phyloP scores from a whole-genome alignment of 2,329 filamentous ascomycete genomes.

The Hymenoscyphus salicellus region DNA sequence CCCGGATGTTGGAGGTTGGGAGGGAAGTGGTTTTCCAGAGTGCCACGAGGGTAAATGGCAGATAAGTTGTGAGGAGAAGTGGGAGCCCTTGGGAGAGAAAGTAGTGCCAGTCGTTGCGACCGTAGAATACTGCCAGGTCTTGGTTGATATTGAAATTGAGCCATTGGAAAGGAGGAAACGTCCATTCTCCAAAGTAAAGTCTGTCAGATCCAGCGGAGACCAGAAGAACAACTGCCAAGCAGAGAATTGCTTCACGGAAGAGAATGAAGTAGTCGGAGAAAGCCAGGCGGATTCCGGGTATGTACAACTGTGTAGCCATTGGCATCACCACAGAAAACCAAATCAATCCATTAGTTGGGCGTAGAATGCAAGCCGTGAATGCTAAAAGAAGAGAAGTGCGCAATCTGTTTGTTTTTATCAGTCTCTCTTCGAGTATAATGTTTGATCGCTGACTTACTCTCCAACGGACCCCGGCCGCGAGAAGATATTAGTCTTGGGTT shows the following conservation, averaged over 20 bases:
- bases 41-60: slow-evolving; percentile 71
- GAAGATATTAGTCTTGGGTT: slow-evolving; percentile 27
- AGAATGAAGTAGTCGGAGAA: slow-evolving; percentile 47
- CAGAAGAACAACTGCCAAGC: slow-evolving; percentile 59
- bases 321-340: slow-evolving; percentile 68
- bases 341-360: slow-evolving; percentile 85
- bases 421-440: background rate
- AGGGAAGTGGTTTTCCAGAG: slow-evolving; percentile 48
- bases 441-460: slow-evolving; percentile 26
- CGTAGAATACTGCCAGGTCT: slow-evolving; percentile 88
- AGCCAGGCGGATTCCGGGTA: slow-evolving; percentile 38
- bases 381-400: slow-evolving; percentile 70
- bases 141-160: slow-evolving; percentile 88
- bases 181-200: slow-evolving; percentile 79
- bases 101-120: slow-evolving; percentile 85
- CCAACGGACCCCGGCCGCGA: slow-evolving; percentile 34
- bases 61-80: slow-evolving; percentile 75
- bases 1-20: slow-evolving; percentile 41
- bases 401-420: slow-evolving; percentile 42
- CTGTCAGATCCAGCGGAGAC: slow-evolving; percentile 68
- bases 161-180: slow-evolving; percentile 83
- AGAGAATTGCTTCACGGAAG: slow-evolving; percentile 61
- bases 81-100: slow-evolving; percentile 89
- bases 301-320: slow-evolving; percentile 45
- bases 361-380: slow-evolving; percentile 76